These are phyloP conservation scores for Lavandula angustifolia DNA, from an alignment of 257 asterid genomes.

Conservation along the genomic window DNA sequence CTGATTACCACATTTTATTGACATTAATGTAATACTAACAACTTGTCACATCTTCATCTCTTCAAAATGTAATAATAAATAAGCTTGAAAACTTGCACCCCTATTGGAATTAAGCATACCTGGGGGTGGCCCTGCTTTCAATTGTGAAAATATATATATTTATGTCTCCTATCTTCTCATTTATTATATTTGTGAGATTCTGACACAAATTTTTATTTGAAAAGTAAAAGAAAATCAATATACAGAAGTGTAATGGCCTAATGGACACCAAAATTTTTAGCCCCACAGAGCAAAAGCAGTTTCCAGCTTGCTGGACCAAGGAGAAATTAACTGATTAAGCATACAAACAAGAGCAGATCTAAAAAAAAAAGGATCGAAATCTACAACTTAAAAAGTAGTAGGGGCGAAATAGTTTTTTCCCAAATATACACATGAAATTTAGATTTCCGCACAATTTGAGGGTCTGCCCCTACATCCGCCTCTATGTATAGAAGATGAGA, in stretches of 20 bases:
- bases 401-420: too few relatives aligned
- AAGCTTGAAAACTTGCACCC: slow-evolving; percentile 22
- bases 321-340: neutral
- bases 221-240: neutral
- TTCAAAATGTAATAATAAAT: slow-evolving; percentile 28
- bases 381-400: too few relatives aligned
- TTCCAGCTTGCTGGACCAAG: slow-evolving; percentile 9
- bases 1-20: slow-evolving; percentile 23
- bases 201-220: neutral
- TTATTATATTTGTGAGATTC: slow-evolving; percentile 1
- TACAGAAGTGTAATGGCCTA: slow-evolving; percentile 7
- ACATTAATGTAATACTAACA: neutral
- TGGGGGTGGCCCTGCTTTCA: slow-evolving; percentile 13
- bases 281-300: slow-evolving; percentile 18
- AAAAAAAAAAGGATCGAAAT: too few relatives aligned
- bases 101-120: neutral
- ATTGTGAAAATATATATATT: neutral
- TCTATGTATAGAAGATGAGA: too few relatives aligned
- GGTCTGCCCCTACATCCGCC: too few relatives aligned
- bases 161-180: neutral
- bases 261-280: slow-evolving; percentile 16
- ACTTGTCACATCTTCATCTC: slow-evolving; percentile 12
- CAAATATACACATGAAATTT: too few relatives aligned
- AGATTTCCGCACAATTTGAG: too few relatives aligned
- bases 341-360: neutral